Evolutionary conservation across 139 green algal species (phyloP).

Genomic region (Desmodesmus armatus): DNA sequence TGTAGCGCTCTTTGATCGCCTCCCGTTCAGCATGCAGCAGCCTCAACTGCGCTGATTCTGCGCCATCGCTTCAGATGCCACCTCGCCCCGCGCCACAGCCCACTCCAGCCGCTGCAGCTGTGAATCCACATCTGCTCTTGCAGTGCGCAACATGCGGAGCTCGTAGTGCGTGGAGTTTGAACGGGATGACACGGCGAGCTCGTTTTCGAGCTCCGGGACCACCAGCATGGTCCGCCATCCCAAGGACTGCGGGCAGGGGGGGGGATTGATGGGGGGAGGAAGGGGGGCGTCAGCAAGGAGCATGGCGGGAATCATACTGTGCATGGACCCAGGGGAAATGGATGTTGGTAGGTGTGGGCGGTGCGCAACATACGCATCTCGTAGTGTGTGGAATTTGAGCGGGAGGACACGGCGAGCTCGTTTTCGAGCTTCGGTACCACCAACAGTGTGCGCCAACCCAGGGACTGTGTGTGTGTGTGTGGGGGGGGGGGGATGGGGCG

Average conservation of each 20-base stretch:
- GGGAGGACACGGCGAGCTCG: conserved; percentile 67
- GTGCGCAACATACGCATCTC: conserved; percentile 78
- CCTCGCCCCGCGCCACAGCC: conserved; percentile 53
- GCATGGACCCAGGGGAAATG: no score
- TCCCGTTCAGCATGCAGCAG: conserved; percentile 64
- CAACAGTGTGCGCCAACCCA: conserved; percentile 98
- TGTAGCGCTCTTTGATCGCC: conserved; percentile 69
- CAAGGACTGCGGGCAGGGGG: conserved; percentile 45
- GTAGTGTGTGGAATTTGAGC: conserved; percentile 45
- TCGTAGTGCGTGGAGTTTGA: conserved; percentile 60
- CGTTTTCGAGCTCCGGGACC: conserved; percentile 92
- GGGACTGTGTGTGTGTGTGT: no score
- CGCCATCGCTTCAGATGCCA: neutral
- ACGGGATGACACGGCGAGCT: conserved; percentile 62
- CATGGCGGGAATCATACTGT: no score
- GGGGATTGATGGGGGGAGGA: no score
- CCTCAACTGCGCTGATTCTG: conserved; percentile 52
- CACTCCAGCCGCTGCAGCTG: conserved; percentile 61
- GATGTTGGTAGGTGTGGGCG: no score
- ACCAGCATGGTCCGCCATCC: conserved; percentile 98
- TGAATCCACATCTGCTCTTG: conserved; percentile 81
- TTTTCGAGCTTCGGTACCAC: conserved; percentile 94
- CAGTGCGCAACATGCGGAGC: conserved; percentile 72
- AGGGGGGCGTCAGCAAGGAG: no score
- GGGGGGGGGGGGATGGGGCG: no score